These are phyloP conservation scores for Aspergillus tamarii DNA, from an alignment of 2,329 filamentous ascomycete species.

Conservation along the genomic window DNA sequence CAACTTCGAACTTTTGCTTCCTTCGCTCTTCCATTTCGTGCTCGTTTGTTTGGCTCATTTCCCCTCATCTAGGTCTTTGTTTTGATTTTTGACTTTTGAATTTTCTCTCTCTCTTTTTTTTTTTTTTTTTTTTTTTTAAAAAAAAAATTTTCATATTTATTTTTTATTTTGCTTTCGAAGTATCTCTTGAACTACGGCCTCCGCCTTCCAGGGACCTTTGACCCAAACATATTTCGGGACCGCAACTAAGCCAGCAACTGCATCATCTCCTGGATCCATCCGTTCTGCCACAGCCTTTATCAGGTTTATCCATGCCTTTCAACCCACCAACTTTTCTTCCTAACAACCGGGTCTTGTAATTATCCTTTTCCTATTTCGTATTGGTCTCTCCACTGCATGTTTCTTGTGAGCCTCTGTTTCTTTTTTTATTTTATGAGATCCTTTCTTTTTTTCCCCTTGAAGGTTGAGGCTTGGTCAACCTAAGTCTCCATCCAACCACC, in stretches of 20 bases:
- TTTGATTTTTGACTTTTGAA: conserved; percentile 2
- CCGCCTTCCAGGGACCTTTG: conserved; percentile 3
- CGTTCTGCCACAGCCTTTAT: conserved; percentile 13
- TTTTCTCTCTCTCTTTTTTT: not conserved
- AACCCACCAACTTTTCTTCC: conserved; percentile 11
- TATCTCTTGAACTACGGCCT: not conserved
- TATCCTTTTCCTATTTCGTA: not conserved
- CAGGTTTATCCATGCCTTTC: conserved; percentile 18
- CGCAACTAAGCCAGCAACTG: not conserved
- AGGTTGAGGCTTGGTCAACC: conserved; percentile 2
- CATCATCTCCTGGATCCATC: conserved; percentile 11
- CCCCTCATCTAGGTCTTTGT: conserved; percentile 1
- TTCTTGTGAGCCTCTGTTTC: not conserved
- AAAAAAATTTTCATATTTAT: too few species aligned
- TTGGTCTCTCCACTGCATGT: not conserved
- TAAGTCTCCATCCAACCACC: conserved; percentile 4
- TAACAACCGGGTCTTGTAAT: not conserved
- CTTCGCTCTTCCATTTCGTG: not conserved
- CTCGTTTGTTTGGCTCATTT: not conserved
- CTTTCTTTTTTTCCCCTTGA: not conserved
- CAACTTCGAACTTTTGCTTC: not conserved
- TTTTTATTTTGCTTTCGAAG: not conserved
- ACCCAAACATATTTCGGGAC: conserved; percentile 10
- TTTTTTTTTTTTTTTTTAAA: conserved; percentile 7
- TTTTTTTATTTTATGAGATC: not conserved